A percentile compares a stretch with the other conserved stretches of the same genome.
Evolutionary conservation across 129 eudicot genomes (phyloP).

Genomic region (Tanacetum coccineum): DNA sequence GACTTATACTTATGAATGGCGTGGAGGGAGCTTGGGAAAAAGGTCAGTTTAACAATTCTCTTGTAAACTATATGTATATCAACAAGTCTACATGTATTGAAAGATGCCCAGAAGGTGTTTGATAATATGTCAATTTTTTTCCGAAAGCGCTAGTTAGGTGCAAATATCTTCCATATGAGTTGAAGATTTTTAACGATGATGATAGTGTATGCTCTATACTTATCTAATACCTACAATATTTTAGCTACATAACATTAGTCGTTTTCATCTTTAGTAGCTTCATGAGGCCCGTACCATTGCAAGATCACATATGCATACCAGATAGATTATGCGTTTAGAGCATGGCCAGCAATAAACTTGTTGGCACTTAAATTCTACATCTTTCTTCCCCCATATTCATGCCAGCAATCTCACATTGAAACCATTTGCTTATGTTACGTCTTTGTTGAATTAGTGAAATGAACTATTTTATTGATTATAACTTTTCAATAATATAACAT

Average conservation of each 20-base stretch:
- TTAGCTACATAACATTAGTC: neutral
- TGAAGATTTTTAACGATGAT: neutral
- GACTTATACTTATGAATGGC: conserved; percentile 55
- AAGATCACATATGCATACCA: no score
- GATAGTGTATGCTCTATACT: neutral
- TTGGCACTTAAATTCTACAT: neutral
- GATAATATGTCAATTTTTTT: conserved; percentile 7
- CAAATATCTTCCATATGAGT: neutral
- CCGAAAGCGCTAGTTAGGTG: neutral
- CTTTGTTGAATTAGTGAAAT: neutral
- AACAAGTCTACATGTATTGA: conserved; percentile 3
- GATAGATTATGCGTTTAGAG: no score
- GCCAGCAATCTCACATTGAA: no score
- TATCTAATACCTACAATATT: neutral
- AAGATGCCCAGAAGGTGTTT: conserved; percentile 19
- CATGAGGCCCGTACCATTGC: neutral
- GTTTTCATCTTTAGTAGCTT: neutral
- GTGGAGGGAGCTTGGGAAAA: conserved; percentile 71
- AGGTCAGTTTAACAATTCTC: no score
- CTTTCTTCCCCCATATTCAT: neutral
- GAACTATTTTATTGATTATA: conserved; percentile 11
- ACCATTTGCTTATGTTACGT: neutral
- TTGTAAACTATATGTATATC: no score
- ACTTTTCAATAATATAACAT: conserved; percentile 1
- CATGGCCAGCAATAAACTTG: neutral